Conservation (phyloP, 139 green algal genomes). For the Chlorella vulgaris region DNA sequence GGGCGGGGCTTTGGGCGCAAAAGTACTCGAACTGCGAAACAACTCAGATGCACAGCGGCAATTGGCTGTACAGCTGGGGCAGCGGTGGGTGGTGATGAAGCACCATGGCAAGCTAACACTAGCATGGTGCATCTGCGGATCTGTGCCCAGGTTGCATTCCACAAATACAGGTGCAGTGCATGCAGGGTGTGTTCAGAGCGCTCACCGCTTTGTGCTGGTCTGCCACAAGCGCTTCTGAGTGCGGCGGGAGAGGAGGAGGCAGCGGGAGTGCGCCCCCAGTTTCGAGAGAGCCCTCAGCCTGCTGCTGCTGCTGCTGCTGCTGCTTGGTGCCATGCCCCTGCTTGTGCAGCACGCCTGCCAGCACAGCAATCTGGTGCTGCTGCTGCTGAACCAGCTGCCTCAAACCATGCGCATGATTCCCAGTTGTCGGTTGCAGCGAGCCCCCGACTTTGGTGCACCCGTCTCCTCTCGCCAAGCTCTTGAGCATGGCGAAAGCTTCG, state of each 20-base stretch:
- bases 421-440: too few species aligned
- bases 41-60: too few species aligned
- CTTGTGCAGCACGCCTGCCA: constrained; percentile 45
- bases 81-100: not conserved
- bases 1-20: constrained; percentile 77
- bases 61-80: too few species aligned
- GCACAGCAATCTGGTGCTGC: constrained; percentile 73
- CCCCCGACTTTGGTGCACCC: too few species aligned
- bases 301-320: not conserved
- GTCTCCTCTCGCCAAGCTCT: constrained; percentile 35
- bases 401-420: constrained; percentile 4
- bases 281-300: not conserved
- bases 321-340: not conserved
- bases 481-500: constrained; percentile 54
- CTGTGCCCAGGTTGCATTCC: too few species aligned
- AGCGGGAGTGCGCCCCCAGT: not conserved
- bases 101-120: not conserved
- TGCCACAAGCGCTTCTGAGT: constrained; percentile 49
- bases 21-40: constrained; percentile 78
- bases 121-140: too few species aligned
- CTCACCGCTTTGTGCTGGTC: constrained; percentile 72
- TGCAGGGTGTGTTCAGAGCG: too few species aligned
- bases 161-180: too few species aligned
- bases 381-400: constrained; percentile 52
- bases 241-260: not conserved